Conservation (phyloP, 2,329 filamentous ascomycete genomes). For the Coniella lustricola region DNA sequence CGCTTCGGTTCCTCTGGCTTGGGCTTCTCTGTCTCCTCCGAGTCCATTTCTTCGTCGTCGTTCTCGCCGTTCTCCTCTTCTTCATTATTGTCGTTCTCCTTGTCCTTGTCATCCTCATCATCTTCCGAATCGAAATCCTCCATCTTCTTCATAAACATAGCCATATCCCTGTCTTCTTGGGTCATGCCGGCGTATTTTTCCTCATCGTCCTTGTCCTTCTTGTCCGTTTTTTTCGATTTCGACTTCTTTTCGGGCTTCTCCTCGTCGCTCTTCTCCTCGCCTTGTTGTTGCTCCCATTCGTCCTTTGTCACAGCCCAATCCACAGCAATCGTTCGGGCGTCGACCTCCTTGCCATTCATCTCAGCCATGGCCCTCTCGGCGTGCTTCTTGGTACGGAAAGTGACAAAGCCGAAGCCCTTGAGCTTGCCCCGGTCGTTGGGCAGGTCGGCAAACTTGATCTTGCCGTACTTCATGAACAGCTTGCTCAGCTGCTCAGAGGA, state of each 20-base stretch:
- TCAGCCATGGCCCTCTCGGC: conserved; percentile 79
- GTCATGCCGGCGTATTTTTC: conserved; percentile 28
- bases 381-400: conserved; percentile 80
- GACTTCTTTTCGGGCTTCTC: conserved; percentile 25
- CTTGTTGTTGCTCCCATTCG: conserved; percentile 65
- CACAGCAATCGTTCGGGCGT: conserved; percentile 82
- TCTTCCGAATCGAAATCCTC: conserved; percentile 52
- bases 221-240: conserved; percentile 30
- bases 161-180: conserved; percentile 34
- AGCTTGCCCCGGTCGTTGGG: conserved; percentile 72
- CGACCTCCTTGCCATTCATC: conserved; percentile 84
- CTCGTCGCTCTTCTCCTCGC: conserved; percentile 31
- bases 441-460: conserved; percentile 80
- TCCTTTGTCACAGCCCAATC: conserved; percentile 96
- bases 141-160: conserved; percentile 53
- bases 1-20: conserved; percentile 31
- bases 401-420: conserved; percentile 87
- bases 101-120: conserved; percentile 38
- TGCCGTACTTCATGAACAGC: conserved; percentile 82
- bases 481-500: conserved; percentile 69
- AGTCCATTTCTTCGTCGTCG: conserved; percentile 37
- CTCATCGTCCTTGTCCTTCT: conserved; percentile 27
- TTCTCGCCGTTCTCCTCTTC: conserved; percentile 37
- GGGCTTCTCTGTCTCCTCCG: conserved; percentile 24
- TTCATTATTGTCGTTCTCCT: conserved; percentile 34